Evolutionary conservation across 768 basidiomycete genomes (phyloP), one percentile per base, ranked within the genome.

Genomic region (Phanerochaete carnosa): DNA sequence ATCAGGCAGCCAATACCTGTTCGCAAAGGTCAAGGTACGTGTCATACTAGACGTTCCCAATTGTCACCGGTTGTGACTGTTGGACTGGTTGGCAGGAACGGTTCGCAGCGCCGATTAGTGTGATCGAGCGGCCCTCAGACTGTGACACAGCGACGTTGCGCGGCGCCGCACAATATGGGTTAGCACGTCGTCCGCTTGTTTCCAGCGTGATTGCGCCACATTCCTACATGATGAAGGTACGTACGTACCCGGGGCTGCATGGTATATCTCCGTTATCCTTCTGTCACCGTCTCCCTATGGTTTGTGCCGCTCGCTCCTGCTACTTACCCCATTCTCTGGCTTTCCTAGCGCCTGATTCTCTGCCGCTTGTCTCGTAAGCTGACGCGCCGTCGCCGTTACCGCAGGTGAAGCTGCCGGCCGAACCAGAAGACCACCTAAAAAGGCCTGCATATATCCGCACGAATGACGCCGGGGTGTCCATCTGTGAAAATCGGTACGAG

Each of bases 61-160:
- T 4, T 9, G 4, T 43, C 4, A 43, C 39, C 39, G 16, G 4
- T 61, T 37, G 30, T 23, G 22, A 22, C 28, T 32, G 39, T 22
- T 28, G 49, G n/a, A 35, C 16, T 35, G 33, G 11, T 15, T 2
- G 15, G 45, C 65, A 92, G 88, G 86, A 84, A 65, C 84, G 80
- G 64, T 91, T 94, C 69, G 77, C 79, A 7, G 73, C 79, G 39
- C 80, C 80, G 49, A 89, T 94, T 50, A 80, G 75, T 53, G 87
- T 91, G 59, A 90, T 95, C 68, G 89, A 88, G 33, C 84, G 94
- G 55, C 93, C 94, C 28, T 79, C 86, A 37, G 93, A 95, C 74
- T 87, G 90, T 29, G 94, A 95, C 69, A 94, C 93, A 15, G 94
- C 94, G 1, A 95, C 93, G 1, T 76, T 89, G 58, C 88, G 92